These are phyloP conservation scores for Fusarium sp. DNA, from an alignment of 2,329 filamentous ascomycete genomes.

Conservation along the genomic window DNA sequence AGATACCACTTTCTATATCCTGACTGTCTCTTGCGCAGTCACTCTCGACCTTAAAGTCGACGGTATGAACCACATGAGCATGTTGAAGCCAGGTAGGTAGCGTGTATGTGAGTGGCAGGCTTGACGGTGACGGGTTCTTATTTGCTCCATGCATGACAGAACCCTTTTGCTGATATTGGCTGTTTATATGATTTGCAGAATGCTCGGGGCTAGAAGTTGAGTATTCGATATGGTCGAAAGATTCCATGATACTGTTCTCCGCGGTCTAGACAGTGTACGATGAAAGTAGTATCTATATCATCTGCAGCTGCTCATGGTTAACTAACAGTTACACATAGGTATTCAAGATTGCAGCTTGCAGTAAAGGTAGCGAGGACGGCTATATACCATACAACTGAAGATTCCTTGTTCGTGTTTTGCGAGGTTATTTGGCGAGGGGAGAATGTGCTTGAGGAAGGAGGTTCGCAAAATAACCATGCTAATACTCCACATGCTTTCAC, in stretches of 20 bases:
- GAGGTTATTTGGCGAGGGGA: background rate
- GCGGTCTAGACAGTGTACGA: background rate
- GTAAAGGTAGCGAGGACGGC: background rate
- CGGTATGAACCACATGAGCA: conserved; percentile 20
- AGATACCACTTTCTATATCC: conserved; percentile 32
- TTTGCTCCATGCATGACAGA: background rate
- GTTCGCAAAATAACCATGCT: background rate
- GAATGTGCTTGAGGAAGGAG: background rate
- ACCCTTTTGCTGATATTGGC: background rate
- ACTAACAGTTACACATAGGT: background rate
- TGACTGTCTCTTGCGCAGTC: background rate
- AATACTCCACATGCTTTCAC: background rate
- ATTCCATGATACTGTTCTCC: background rate
- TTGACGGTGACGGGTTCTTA: background rate
- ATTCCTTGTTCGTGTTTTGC: background rate
- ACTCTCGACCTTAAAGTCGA: conserved; percentile 29
- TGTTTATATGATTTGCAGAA: background rate
- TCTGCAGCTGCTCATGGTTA: background rate
- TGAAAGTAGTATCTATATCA: background rate
- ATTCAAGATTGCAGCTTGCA: background rate
- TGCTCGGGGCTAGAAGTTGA: background rate
- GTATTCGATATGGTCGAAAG: background rate
- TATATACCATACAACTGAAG: background rate
- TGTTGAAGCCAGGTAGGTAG: conserved; percentile 31
- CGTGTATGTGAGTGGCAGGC: background rate